phyloP scores from a whole-genome alignment of 495 filamentous ascomycete species.

The Tirmania nivea region DNA sequence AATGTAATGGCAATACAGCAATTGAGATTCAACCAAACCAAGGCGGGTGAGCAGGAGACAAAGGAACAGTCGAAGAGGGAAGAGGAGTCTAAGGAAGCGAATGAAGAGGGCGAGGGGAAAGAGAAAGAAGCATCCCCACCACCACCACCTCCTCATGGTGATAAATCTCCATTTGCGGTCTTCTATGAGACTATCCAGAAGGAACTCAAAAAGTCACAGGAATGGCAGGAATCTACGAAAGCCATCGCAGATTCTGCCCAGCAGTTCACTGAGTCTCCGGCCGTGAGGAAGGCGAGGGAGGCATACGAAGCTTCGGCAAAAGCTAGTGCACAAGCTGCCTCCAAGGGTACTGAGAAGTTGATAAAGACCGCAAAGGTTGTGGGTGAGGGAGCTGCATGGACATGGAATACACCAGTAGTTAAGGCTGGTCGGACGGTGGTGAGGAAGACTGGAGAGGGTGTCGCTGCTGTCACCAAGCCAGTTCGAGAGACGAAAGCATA shows the following conservation, averaged over 20 bases:
- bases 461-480: constrained; percentile 84
- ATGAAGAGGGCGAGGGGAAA: constrained; percentile 26
- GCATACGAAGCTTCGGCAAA: constrained; percentile 70
- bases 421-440: constrained; percentile 80
- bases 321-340: constrained; percentile 36
- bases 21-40: background rate
- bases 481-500: constrained; percentile 84
- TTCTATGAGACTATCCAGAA: constrained; percentile 83
- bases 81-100: constrained; percentile 28
- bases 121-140: constrained; percentile 48
- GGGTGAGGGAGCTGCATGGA: constrained; percentile 80
- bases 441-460: constrained; percentile 55
- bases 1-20: constrained; percentile 13
- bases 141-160: constrained; percentile 81
- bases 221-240: constrained; percentile 98
- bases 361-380: constrained; percentile 69
- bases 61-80: constrained; percentile 28
- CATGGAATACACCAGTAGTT: constrained; percentile 84
- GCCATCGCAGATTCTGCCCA: constrained; percentile 70
- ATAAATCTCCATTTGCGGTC: constrained; percentile 95
- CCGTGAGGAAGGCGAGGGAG: constrained; percentile 62
- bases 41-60: constrained; percentile 14
- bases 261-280: constrained; percentile 83
- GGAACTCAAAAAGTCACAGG: constrained; percentile 92
- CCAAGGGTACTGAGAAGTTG: constrained; percentile 51